Evolutionary conservation across 2,329 filamentous ascomycete genomes (phyloP).

Genomic region (Exophiala sp.): DNA sequence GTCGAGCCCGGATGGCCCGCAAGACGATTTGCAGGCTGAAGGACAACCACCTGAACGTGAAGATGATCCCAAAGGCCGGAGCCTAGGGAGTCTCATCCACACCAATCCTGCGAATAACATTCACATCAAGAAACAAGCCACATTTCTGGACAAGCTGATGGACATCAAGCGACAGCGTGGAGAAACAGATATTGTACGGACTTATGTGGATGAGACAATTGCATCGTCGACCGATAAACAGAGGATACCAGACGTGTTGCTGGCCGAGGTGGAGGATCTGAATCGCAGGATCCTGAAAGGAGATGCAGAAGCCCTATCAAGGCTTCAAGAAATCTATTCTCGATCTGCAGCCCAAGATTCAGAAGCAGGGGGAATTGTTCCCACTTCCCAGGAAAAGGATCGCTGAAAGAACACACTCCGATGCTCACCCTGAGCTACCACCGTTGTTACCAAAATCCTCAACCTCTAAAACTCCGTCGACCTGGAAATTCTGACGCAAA

Average conservation of each 20-base stretch:
- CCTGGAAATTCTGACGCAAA: conserved; percentile 3
- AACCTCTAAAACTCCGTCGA: background rate
- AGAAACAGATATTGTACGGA: conserved; percentile 59
- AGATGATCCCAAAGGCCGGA: conserved; percentile 5
- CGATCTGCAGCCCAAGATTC: conserved; percentile 16
- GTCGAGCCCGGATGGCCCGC: background rate
- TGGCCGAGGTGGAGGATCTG: conserved; percentile 34
- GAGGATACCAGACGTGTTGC: conserved; percentile 31
- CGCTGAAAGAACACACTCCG: conserved; percentile 9
- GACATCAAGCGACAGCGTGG: conserved; percentile 58
- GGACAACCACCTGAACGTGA: background rate
- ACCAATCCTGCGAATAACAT: conserved; percentile 30
- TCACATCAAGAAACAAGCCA: conserved; percentile 40
- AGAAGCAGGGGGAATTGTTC: background rate
- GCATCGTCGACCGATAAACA: conserved; percentile 37
- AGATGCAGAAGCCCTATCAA: conserved; percentile 34
- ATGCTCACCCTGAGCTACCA: conserved; percentile 1
- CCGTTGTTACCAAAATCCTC: background rate
- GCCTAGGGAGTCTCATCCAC: conserved; percentile 19
- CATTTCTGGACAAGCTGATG: conserved; percentile 61
- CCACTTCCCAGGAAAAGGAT: background rate
- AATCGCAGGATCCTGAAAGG: conserved; percentile 36
- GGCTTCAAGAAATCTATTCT: conserved; percentile 36
- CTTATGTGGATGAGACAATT: conserved; percentile 32
- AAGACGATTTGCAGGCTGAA: conserved; percentile 4